These are phyloP conservation scores for Xylaria palmicola DNA, from an alignment of 495 filamentous ascomycete species.

Conservation along the genomic window DNA sequence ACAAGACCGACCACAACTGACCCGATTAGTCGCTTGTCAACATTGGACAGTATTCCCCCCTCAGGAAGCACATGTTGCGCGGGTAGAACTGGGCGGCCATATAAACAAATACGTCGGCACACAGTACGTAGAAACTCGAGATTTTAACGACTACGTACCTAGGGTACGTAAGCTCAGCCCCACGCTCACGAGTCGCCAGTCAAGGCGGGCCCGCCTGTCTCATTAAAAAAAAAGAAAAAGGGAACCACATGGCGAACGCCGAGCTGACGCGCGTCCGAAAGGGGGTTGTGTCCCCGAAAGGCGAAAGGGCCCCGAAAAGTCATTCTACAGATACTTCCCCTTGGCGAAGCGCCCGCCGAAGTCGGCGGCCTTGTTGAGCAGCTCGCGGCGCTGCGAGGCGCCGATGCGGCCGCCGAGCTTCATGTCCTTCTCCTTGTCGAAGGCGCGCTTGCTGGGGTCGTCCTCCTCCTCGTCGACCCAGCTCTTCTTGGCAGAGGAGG, in stretches of 20 bases:
- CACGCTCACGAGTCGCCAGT: background rate
- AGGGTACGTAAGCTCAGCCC: background rate
- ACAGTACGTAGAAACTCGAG: no score
- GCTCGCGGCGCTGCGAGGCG: slow-evolving; percentile 69
- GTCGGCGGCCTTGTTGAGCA: slow-evolving; percentile 76
- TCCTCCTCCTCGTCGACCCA: slow-evolving; percentile 67
- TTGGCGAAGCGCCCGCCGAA: slow-evolving; percentile 81
- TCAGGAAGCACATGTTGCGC: background rate
- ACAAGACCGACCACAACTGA: no score
- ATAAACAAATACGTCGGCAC: no score
- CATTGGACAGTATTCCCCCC: background rate
- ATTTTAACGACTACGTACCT: no score
- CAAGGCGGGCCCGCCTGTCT: no score
- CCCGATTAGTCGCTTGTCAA: no score
- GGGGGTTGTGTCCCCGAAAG: no score
- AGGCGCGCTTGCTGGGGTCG: slow-evolving; percentile 84
- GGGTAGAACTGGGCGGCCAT: background rate
- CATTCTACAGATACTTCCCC: slow-evolving; percentile 66
- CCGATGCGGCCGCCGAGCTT: slow-evolving; percentile 69
- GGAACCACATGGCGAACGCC: no score
- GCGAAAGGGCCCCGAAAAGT: no score
- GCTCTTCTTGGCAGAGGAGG: slow-evolving; percentile 7
- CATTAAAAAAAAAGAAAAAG: no score
- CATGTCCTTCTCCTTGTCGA: slow-evolving; percentile 96
- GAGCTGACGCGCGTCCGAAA: no score